Base-by-base conservation (phyloP, 345 rosid species). In the Citropsis articulata region DNA sequence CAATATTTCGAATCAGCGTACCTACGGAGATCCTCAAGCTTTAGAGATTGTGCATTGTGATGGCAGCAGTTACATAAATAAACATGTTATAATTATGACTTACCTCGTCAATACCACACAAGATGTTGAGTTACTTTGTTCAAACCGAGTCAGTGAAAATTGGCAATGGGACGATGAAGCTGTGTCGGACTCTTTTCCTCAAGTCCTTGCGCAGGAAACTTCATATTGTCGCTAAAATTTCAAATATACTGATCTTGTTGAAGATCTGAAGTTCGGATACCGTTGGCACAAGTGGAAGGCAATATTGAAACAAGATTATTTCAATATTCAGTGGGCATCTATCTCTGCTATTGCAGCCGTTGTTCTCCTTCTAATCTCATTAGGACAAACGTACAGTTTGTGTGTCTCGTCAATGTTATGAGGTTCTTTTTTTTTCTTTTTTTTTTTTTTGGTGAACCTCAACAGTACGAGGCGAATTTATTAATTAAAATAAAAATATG, bases 321-420 rank as follows among this genome's bases (percentile, higher is more conserved):
- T 81, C 56, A 42, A 18, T 0, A 77, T 8, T 72, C 83, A 79
- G 7, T 83, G 86, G 86, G 36, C 73, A 0, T 2, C 7, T 16
- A 56, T 75, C 21, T 48, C 6, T 16, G 55, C 14, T 14, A 14
- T 0, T 14, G 55, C 55, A 4, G 6, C 1, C 5, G 5, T 45
- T 45, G 4, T 14, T 48, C 55, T 48, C 6, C 55, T 48, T 48
- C 16, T 3, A 4, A 1, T 48, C 55, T 3, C 55, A 4, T 13
- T 16, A 3, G 18, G 13, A 48, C 53, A 13, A 48, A 14, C n/a
- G n/a, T n/a, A n/a, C 55, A 48, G 19, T 4, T 48, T 14, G 55
- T 48, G 6, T 14, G 1, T 14, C 45, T 16, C 16, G 0, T 1
- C 13, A 13, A 16, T 14, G 45, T 40, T 40, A 9, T 2, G 45